Conservation (phyloP, 2,329 filamentous ascomycete species). For the Stagonosporopsis chrysanthemi region DNA sequence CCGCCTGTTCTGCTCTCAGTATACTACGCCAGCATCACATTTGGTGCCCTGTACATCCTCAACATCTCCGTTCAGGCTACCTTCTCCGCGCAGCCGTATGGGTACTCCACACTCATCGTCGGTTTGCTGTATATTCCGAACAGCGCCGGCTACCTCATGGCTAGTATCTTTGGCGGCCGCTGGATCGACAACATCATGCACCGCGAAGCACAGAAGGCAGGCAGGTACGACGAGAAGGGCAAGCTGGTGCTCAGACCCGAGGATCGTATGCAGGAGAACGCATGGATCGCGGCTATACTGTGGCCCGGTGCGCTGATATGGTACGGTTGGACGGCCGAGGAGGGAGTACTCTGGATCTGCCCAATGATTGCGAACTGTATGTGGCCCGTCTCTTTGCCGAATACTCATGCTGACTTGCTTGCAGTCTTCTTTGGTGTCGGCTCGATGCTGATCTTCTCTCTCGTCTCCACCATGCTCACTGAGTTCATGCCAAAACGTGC, state of each 20-base stretch:
- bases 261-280: slow-evolving; percentile 53
- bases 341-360: slow-evolving; percentile 43
- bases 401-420: neutral
- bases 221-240: slow-evolving; percentile 46
- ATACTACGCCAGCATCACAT: slow-evolving; percentile 51
- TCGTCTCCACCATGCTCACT: slow-evolving; percentile 51
- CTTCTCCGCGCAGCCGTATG: slow-evolving; percentile 45
- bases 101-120: slow-evolving; percentile 46
- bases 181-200: slow-evolving; percentile 53
- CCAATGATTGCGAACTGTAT: slow-evolving; percentile 49
- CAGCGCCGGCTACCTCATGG: slow-evolving; percentile 47
- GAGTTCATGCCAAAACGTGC: slow-evolving; percentile 51
- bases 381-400: neutral
- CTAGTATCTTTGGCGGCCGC: slow-evolving; percentile 47
- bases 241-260: slow-evolving; percentile 47
- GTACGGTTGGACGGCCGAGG: slow-evolving; percentile 49
- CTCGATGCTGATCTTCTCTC: slow-evolving; percentile 50
- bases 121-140: slow-evolving; percentile 51
- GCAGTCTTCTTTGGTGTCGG: slow-evolving; percentile 51
- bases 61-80: slow-evolving; percentile 51
- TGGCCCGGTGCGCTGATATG: slow-evolving; percentile 49
- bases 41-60: slow-evolving; percentile 50
- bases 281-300: slow-evolving; percentile 47
- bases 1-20: slow-evolving; percentile 50
- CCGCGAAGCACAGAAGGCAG: slow-evolving; percentile 48